phyloP scores from a whole-genome alignment of 2,329 filamentous ascomycete species.

The Fusarium cyanostomum region DNA sequence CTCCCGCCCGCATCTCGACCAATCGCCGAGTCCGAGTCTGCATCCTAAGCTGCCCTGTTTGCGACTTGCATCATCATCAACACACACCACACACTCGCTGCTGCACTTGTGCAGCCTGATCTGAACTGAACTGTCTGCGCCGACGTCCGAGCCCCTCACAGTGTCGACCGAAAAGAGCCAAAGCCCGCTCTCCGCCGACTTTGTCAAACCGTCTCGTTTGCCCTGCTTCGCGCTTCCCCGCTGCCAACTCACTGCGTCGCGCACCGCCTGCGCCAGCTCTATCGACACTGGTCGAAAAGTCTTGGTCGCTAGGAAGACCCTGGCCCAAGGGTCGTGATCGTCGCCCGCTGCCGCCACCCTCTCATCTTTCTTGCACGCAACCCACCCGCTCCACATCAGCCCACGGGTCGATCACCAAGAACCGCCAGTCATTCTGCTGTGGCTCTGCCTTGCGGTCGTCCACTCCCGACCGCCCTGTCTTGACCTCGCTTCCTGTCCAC shows the following conservation, averaged over 20 bases:
- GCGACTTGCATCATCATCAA: constrained; percentile 20
- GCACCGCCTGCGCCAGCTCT: constrained; percentile 11
- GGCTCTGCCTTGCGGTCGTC: constrained; percentile 27
- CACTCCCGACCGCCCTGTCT: constrained; percentile 32
- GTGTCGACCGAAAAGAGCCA: constrained; percentile 18
- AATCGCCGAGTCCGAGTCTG: constrained; percentile 28
- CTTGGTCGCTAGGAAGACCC: constrained; percentile 34
- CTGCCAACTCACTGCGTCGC: constrained; percentile 31
- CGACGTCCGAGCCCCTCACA: constrained; percentile 40
- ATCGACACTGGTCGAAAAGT: constrained; percentile 14
- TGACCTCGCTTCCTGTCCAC: constrained; percentile 30
- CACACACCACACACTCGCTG: constrained; percentile 5
- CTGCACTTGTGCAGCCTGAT: constrained; percentile 18
- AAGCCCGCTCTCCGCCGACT: constrained; percentile 1
- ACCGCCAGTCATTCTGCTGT: constrained; percentile 23
- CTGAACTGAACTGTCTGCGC: constrained; percentile 20
- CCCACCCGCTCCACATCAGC: constrained; percentile 44
- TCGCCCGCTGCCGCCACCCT: constrained; percentile 37
- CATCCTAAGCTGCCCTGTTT: constrained; percentile 29
- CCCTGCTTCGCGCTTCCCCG: constrained; percentile 23
- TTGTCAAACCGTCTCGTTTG: constrained; percentile 24
- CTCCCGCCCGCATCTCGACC: constrained; percentile 31
- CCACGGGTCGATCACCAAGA: constrained; percentile 41
- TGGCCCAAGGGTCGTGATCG: constrained; percentile 40
- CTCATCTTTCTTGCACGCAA: constrained; percentile 27